Percentiles rank a stretch among this genome's conserved stretches.
Evolutionary conservation across 495 filamentous ascomycete genomes (phyloP).

Genomic region (Staphylotrichum longicolle): DNA sequence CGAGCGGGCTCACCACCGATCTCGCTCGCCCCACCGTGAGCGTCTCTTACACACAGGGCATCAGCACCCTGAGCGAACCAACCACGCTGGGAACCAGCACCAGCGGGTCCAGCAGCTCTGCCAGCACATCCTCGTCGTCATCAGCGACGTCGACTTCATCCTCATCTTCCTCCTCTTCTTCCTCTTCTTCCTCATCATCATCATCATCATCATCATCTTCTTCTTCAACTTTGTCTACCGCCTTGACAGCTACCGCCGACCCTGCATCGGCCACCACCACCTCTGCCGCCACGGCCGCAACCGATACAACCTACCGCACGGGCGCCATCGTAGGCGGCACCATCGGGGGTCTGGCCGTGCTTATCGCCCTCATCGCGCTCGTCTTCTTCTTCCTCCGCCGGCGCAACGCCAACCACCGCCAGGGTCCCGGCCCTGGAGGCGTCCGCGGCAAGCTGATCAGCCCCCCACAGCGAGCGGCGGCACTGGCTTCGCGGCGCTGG

Average conservation of each 20-base stretch:
- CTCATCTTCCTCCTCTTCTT: constrained; percentile 9
- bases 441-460: constrained; percentile 37
- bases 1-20: constrained; percentile 33
- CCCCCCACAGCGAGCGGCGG: constrained; percentile 24
- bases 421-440: constrained; percentile 32
- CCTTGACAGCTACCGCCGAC: constrained; percentile 20
- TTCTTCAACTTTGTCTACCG: constrained; percentile 8
- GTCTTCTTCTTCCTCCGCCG: constrained; percentile 31
- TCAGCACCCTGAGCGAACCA: constrained; percentile 35
- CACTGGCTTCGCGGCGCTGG: constrained; percentile 30
- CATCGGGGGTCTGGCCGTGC: constrained; percentile 23
- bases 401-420: constrained; percentile 37
- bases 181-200: constrained; percentile 21
- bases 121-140: constrained; percentile 18
- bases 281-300: constrained; percentile 16
- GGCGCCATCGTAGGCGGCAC: constrained; percentile 49
- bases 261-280: constrained; percentile 19
- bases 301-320: constrained; percentile 29
- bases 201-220: constrained; percentile 14
- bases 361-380: constrained; percentile 13
- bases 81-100: constrained; percentile 37
- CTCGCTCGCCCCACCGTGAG: constrained; percentile 34
- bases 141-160: constrained; percentile 13
- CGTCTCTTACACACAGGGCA: constrained; percentile 34
- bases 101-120: constrained; percentile 16